phyloP scores from a whole-genome alignment of 441 rosid species.

The Eruca vesicaria region DNA sequence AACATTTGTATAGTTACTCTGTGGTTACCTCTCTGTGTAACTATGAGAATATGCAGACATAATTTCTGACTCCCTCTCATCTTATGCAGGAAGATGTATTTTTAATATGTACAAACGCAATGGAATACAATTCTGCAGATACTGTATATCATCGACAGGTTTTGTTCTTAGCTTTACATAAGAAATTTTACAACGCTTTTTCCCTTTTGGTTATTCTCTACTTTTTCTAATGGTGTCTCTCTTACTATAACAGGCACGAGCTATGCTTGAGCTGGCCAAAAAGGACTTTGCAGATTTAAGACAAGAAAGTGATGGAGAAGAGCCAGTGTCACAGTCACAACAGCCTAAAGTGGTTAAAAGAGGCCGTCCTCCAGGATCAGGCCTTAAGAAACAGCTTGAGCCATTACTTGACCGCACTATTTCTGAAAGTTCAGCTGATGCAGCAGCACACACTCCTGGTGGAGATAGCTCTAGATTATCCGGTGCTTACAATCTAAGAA shows the following conservation, averaged over 20 bases:
- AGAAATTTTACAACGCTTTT: background rate
- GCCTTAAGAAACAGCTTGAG: constrained; percentile 53
- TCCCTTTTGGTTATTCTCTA: constrained; percentile 1
- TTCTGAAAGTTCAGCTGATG: constrained; percentile 54
- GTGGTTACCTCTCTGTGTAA: background rate
- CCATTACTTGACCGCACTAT: constrained; percentile 45
- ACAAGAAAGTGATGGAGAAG: constrained; percentile 61
- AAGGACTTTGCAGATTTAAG: constrained; percentile 60
- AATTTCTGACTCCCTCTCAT: background rate
- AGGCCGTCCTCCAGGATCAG: constrained; percentile 73
- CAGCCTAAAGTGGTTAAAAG: constrained; percentile 61
- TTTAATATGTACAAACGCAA: constrained; percentile 59
- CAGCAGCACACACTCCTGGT: constrained; percentile 46
- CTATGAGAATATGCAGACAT: background rate
- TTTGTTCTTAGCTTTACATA: constrained; percentile 12
- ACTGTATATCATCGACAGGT: constrained; percentile 68
- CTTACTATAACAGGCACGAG: constrained; percentile 45
- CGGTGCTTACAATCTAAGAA: constrained; percentile 61
- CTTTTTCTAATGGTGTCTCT: constrained; percentile 13
- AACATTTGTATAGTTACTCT: background rate
- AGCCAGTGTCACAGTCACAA: constrained; percentile 36
- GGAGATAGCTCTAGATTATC: constrained; percentile 43
- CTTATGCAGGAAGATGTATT: constrained; percentile 56
- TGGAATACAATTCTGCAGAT: constrained; percentile 70
- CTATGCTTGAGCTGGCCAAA: constrained; percentile 58